Evolutionary conservation across 345 rosid species (phyloP), one percentile per base, ranked within the genome.

Genomic region (Linum usitatissimum): DNA sequence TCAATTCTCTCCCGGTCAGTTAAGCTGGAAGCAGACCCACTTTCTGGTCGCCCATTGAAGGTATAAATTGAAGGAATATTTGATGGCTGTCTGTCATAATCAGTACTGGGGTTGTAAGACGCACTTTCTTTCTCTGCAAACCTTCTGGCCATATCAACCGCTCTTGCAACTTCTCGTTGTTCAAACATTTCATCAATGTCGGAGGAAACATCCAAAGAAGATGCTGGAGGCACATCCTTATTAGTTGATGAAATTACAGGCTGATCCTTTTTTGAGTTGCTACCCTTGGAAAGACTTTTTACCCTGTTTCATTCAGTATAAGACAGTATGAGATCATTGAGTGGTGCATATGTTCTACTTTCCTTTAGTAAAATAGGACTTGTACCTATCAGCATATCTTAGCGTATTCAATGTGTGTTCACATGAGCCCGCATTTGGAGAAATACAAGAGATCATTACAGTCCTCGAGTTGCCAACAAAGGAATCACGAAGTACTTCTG

Each of bases 361-460:
- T 12, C 15, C 51, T 2, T 3, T 6, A 45, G 51, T 45, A 12
- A 40, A 6, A 45, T 10, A 13, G 51, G 17, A 15, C 17, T 5
- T 12, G 62, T 81, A 89, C 96, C 95, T 83, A 65, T 91, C 96
- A 5, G 98, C 96, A 73, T 91, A 91, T 88, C 98, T 86, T 73
- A 91, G 78, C 60, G 98, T 88, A 72, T 91, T 91, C 58, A 91
- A 81, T 21, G 96, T 88, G 62, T 91, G 96, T 71, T 91, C 96
- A 67, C 98, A 91, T 34, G 98, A 91, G 42, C 98, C 96, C 57
- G 86, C 95, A 74, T 91, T 91, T 53, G 98, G 98, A 67, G 98
- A 91, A 68, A 88, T 85, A 81, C 98, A 91, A 62, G 96, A 88
- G 59, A 91, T 88, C 96, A 88, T 86, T 68, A 91, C 95, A 23